These are phyloP conservation scores for Trametes meyenii DNA, from an alignment of 768 basidiomycete species.

Conservation along the genomic window DNA sequence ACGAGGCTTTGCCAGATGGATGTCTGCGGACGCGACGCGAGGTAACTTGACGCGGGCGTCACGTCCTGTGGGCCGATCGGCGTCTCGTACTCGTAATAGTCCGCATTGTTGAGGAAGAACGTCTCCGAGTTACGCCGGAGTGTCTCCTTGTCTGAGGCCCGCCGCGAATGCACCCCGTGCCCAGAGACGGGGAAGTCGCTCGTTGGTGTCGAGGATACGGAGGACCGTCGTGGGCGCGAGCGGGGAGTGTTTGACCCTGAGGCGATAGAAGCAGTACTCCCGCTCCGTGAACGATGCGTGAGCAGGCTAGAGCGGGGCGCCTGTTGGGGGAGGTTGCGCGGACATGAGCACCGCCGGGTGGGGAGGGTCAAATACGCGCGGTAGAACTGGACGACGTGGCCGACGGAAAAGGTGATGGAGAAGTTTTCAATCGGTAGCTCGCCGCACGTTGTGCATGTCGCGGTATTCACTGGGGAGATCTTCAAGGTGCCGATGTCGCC, in stretches of 20 bases:
- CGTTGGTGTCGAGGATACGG: constrained; percentile 41
- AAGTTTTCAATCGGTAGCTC: constrained; percentile 69
- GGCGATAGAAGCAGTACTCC: constrained; percentile 52
- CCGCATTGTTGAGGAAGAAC: constrained; percentile 26
- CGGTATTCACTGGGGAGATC: constrained; percentile 54
- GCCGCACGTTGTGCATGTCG: constrained; percentile 71
- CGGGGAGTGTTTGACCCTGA: constrained; percentile 52
- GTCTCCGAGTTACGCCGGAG: constrained; percentile 28
- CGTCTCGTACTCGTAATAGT: constrained; percentile 30
- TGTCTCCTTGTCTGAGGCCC: constrained; percentile 63
- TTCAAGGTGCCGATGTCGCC: constrained; percentile 64
- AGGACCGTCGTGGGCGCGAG: constrained; percentile 51
- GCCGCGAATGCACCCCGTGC: constrained; percentile 75
- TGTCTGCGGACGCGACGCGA: constrained; percentile 29
- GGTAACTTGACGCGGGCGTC: constrained; percentile 37
- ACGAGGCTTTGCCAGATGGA: constrained; percentile 64
- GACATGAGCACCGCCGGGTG: constrained; percentile 69
- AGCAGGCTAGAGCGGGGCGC: constrained; percentile 49
- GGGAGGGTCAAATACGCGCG: constrained; percentile 59
- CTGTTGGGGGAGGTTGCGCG: constrained; percentile 48
- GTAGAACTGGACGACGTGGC: constrained; percentile 64
- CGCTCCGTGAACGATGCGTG: constrained; percentile 63
- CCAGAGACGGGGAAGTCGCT: constrained; percentile 77
- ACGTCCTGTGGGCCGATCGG: constrained; percentile 40
- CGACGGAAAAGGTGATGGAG: constrained; percentile 65